A percentile compares a stretch with the other conserved stretches of the same genome.
Evolutionary conservation across 768 basidiomycete species (phyloP).

Genomic region (Boletus coccyginus): DNA sequence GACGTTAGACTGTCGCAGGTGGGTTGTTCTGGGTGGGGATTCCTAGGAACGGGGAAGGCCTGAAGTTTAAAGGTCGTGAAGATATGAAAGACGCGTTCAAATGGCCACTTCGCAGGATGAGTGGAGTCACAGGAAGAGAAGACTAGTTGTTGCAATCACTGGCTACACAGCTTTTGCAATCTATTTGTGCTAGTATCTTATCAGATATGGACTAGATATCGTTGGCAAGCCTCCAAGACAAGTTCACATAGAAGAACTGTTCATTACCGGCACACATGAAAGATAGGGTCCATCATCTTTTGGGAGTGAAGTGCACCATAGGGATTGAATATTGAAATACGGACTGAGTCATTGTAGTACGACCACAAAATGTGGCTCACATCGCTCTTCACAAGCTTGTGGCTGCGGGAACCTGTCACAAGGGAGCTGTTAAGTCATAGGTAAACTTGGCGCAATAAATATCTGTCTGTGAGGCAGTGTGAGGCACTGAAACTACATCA

Average conservation of each 20-base stretch:
- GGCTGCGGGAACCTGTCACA: slow-evolving; percentile 89
- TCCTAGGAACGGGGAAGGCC: background rate
- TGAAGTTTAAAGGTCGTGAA: background rate
- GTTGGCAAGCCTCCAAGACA: no score
- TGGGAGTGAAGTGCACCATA: background rate
- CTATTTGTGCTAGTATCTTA: slow-evolving; percentile 15
- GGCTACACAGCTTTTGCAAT: slow-evolving; percentile 14
- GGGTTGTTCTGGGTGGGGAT: background rate
- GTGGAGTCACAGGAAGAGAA: background rate
- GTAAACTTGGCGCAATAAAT: no score
- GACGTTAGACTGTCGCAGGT: background rate
- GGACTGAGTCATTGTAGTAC: slow-evolving; percentile 91
- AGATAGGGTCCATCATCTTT: slow-evolving; percentile 53
- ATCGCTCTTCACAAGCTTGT: slow-evolving; percentile 90
- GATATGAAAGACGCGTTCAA: background rate
- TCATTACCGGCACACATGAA: slow-evolving; percentile 94
- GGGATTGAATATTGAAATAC: slow-evolving; percentile 28
- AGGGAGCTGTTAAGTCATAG: slow-evolving; percentile 60
- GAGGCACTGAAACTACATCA: no score
- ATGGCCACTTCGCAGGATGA: background rate
- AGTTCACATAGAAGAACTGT: slow-evolving; percentile 60
- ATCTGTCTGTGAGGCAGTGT: no score
- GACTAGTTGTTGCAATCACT: background rate
- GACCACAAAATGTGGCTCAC: slow-evolving; percentile 88
- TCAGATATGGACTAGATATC: slow-evolving; percentile 8